Evolutionary conservation across 1,284 basidiomycete genomes (phyloP).

Genomic region (Sanguinoderma infundibulare): DNA sequence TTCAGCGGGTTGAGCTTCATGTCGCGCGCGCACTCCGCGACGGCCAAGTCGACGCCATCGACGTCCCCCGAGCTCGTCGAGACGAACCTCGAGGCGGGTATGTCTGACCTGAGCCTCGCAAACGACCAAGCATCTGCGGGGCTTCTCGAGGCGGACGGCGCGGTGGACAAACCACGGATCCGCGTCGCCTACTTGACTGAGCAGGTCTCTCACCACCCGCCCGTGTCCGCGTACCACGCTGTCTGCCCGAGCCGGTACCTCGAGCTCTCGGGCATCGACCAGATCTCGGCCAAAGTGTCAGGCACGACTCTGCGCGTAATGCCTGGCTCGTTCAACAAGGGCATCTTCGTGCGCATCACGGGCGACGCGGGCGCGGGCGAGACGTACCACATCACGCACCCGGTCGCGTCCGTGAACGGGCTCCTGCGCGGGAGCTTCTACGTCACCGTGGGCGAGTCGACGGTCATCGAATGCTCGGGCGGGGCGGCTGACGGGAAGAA

Average conservation of each 20-base stretch:
- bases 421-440: conserved; percentile 91
- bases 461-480: conserved; percentile 83
- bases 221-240: conserved; percentile 90
- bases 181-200: conserved; percentile 79
- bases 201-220: conserved; percentile 96
- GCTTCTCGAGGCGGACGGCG: conserved; percentile 30
- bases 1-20: conserved; percentile 57
- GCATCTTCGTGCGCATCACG: conserved; percentile 82
- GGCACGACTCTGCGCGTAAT: conserved; percentile 84
- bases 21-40: conserved; percentile 57
- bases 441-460: conserved; percentile 82
- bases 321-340: conserved; percentile 86
- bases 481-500: conserved; percentile 51
- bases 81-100: conserved; percentile 50
- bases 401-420: conserved; percentile 89
- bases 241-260: conserved; percentile 75
- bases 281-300: conserved; percentile 90
- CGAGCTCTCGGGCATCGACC: conserved; percentile 83
- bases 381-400: conserved; percentile 89
- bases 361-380: conserved; percentile 83
- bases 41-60: conserved; percentile 46
- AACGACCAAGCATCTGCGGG: conserved; percentile 42
- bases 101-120: conserved; percentile 64
- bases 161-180: conserved; percentile 40
- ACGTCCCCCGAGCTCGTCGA: conserved; percentile 56